Evolutionary conservation across 192 early-diverging fungal genomes (phyloP).

Genomic region (Spinellus fusiger): DNA sequence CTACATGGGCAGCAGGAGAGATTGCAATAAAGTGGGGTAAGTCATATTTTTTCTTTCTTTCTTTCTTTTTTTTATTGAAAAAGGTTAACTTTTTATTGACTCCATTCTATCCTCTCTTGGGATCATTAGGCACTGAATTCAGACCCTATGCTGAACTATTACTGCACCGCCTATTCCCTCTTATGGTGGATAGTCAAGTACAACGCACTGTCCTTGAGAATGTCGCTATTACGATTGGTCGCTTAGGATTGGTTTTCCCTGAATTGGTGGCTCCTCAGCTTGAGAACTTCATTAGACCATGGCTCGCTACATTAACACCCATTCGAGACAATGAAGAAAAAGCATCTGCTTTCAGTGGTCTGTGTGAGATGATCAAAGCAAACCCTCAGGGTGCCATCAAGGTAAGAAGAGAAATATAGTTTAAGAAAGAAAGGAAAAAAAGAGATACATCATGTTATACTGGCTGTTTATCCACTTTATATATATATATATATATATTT

Average conservation of each 20-base stretch:
- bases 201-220: slow-evolving; percentile 85
- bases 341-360: slow-evolving; percentile 89
- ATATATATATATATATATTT: slow-evolving; percentile 7
- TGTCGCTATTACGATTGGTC: slow-evolving; percentile 95
- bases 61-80: too few species aligned
- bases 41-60: too few species aligned
- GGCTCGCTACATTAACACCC: slow-evolving; percentile 72
- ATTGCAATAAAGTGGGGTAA: slow-evolving; percentile 78
- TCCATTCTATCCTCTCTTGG: background rate
- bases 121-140: slow-evolving; percentile 73
- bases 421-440: background rate
- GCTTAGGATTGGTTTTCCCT: slow-evolving; percentile 86
- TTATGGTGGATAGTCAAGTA: slow-evolving; percentile 65
- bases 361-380: slow-evolving; percentile 86
- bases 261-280: slow-evolving; percentile 80
- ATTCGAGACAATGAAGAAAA: slow-evolving; percentile 97
- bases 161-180: slow-evolving; percentile 77
- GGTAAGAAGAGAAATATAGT: slow-evolving; percentile 21
- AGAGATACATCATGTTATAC: background rate
- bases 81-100: too few species aligned
- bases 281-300: slow-evolving; percentile 73
- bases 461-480: background rate
- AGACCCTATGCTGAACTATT: slow-evolving; percentile 73
- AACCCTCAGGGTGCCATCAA: slow-evolving; percentile 82
- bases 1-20: slow-evolving; percentile 96